A percentile compares a stretch with the other conserved stretches of the same genome.
These are phyloP conservation scores for Eimeria falciformis DNA, from an alignment of 169 alveolate genomes.

Conservation along the genomic window DNA sequence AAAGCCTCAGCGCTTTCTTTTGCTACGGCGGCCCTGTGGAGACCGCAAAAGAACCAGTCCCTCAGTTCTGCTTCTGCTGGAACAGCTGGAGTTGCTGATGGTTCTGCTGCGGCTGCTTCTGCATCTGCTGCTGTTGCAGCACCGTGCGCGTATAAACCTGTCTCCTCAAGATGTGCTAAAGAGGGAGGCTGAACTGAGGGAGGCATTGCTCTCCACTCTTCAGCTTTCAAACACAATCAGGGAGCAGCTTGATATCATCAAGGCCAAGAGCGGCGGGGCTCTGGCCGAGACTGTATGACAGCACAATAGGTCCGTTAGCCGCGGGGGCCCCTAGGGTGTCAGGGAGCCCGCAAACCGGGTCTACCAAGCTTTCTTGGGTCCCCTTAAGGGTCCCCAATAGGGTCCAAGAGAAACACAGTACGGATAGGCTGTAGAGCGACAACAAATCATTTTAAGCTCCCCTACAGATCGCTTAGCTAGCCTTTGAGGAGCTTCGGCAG, in stretches of 20 bases:
- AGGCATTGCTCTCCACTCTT: background rate
- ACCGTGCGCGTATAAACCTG: background rate
- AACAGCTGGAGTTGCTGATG: background rate
- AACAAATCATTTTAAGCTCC: too few relatives aligned
- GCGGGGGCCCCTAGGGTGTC: too few relatives aligned
- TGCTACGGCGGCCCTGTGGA: background rate
- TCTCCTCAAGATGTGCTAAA: background rate
- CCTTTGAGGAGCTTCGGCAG: too few relatives aligned
- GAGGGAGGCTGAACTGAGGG: background rate
- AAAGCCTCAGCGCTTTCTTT: background rate
- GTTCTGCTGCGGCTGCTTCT: background rate
- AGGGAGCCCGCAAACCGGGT: too few relatives aligned
- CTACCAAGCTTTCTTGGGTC: too few relatives aligned
- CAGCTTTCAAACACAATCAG: background rate
- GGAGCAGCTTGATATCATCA: background rate
- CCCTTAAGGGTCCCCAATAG: too few relatives aligned
- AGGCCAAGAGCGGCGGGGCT: background rate
- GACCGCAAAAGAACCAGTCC: background rate
- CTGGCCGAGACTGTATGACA: too few relatives aligned
- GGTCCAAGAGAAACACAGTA: too few relatives aligned
- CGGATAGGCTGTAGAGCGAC: too few relatives aligned
- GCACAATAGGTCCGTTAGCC: too few relatives aligned
- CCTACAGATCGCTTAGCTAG: too few relatives aligned
- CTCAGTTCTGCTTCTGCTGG: background rate
- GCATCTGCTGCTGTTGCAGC: slow-evolving; percentile 9